Percentiles rank a stretch among this genome's conserved stretches.
These are phyloP conservation scores for Delonix regia DNA, from an alignment of 306 rosid species.

Conservation along the genomic window DNA sequence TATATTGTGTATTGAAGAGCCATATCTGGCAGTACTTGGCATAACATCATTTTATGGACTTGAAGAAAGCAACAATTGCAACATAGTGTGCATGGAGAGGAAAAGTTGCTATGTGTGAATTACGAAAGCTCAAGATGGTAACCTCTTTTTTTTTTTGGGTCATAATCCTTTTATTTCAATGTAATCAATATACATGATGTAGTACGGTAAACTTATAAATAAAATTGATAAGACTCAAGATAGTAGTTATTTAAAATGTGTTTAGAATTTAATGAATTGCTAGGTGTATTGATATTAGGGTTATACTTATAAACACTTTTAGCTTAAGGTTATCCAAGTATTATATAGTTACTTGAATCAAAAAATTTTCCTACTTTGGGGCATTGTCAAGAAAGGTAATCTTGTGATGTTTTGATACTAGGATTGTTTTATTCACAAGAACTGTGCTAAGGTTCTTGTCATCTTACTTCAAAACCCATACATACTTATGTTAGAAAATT, in stretches of 20 bases:
- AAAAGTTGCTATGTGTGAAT: constrained; percentile 86
- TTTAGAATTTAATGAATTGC: neutral
- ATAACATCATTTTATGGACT: constrained; percentile 60
- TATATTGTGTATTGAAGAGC: constrained; percentile 63
- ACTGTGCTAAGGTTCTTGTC: constrained; percentile 28
- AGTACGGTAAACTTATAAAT: neutral
- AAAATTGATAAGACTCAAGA: constrained; percentile 18
- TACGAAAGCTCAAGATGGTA: constrained; percentile 92
- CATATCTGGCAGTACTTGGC: constrained; percentile 82
- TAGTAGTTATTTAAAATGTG: constrained; percentile 5
- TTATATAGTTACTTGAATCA: neutral
- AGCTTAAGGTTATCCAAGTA: neutral
- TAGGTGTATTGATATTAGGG: neutral
- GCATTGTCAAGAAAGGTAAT: constrained; percentile 14
- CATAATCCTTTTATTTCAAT: constrained; percentile 19
- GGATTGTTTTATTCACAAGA: constrained; percentile 15
- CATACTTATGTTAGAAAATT: neutral
- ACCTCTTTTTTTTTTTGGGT: constrained; percentile 26
- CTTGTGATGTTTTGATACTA: constrained; percentile 15
- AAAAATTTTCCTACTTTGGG: constrained; percentile 1
- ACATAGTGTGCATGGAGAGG: constrained; percentile 98
- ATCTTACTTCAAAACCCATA: neutral
- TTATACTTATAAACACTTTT: neutral
- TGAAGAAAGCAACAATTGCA: constrained; percentile 83
- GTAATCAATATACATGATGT: neutral